Evolutionary conservation across 257 asterid genomes (phyloP).

Genomic region (Paraleonurus japonicus): DNA sequence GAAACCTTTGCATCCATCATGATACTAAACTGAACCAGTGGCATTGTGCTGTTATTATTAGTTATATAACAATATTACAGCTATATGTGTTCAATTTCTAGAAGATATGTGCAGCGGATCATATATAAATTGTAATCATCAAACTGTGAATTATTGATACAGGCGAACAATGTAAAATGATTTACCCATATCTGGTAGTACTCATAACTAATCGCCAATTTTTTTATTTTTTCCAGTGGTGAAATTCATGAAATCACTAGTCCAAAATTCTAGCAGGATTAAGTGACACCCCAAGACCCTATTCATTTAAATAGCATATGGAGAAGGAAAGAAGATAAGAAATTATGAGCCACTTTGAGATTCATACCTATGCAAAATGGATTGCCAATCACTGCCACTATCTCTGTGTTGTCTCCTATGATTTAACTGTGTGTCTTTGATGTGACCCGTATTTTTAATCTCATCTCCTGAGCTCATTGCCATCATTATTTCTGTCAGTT

Average conservation of each 20-base stretch:
- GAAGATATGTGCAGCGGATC: slow-evolving; percentile 21
- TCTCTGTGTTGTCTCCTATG: slow-evolving; percentile 36
- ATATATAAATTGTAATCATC: not conserved
- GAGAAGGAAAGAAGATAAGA: not conserved
- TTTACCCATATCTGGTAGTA: not conserved
- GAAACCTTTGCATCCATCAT: slow-evolving; percentile 5
- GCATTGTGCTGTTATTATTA: not conserved
- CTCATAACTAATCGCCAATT: not conserved
- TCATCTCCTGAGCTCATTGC: slow-evolving; percentile 55
- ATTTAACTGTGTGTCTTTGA: slow-evolving; percentile 28
- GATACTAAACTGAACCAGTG: not conserved
- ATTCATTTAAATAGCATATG: slow-evolving; percentile 1
- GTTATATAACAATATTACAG: not conserved
- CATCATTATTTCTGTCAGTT: slow-evolving; percentile 68
- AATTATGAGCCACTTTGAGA: not conserved
- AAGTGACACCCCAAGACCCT: slow-evolving; percentile 6
- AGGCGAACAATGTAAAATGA: not conserved
- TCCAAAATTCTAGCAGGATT: not conserved
- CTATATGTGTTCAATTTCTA: not conserved
- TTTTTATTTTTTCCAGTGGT: not conserved
- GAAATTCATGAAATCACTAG: not conserved
- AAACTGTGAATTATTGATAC: not conserved
- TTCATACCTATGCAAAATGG: slow-evolving; percentile 69
- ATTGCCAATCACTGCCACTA: slow-evolving; percentile 57
- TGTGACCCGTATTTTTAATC: slow-evolving; percentile 38